phyloP scores from a whole-genome alignment of 139 green algal species.

The Chlorella sp. region DNA sequence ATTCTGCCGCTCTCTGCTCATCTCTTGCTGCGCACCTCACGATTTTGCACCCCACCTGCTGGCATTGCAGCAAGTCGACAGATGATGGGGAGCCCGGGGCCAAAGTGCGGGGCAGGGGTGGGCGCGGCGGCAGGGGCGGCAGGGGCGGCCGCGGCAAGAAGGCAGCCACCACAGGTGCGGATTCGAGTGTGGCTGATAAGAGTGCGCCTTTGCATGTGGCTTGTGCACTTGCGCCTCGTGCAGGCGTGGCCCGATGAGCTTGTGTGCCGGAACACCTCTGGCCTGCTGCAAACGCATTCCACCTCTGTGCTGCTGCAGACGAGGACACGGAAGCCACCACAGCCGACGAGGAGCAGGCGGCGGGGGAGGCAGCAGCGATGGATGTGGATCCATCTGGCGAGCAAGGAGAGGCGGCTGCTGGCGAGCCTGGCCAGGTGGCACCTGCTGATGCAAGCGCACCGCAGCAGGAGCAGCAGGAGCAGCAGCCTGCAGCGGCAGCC shows the following conservation, averaged over 20 bases:
- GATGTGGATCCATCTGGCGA: not conserved
- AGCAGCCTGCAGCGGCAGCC: not conserved
- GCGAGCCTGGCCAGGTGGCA: not conserved
- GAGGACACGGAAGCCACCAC: not conserved
- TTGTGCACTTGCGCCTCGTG: too few species aligned
- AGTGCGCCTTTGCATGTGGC: too few species aligned
- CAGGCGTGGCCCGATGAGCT: too few species aligned
- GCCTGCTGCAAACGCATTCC: too few species aligned
- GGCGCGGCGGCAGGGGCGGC: not conserved
- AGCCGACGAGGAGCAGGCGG: not conserved
- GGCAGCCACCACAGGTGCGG: not conserved
- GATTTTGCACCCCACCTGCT: not conserved
- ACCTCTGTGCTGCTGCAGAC: not conserved
- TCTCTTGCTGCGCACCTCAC: too few species aligned
- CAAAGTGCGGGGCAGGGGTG: not conserved
- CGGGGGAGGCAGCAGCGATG: not conserved
- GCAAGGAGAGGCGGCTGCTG: not conserved
- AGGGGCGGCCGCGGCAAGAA: slow-evolving; percentile 1
- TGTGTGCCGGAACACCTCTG: too few species aligned
- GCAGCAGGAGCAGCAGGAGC: not conserved
- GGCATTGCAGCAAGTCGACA: not conserved
- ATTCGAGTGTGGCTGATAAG: too few species aligned
- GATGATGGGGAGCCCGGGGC: not conserved
- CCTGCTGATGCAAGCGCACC: not conserved
- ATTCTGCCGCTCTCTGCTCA: too few species aligned